Percentiles rank a stretch among this genome's conserved stretches.
Evolutionary conservation across 306 rosid species (phyloP).

Genomic region (Inga oerstediana): DNA sequence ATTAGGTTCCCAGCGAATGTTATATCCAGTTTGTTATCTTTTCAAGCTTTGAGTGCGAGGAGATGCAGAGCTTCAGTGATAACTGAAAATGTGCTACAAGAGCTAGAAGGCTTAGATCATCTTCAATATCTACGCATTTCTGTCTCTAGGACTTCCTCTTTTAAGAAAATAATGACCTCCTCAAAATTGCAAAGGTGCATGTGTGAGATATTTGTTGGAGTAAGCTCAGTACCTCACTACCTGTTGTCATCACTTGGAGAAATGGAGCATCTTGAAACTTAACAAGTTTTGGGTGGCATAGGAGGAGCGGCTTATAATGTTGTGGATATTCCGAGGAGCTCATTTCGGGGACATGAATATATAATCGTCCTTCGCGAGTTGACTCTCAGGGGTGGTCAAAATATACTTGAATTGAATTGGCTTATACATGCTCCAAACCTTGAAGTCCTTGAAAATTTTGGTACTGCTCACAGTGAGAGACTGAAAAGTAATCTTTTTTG

Average conservation of each 20-base stretch:
- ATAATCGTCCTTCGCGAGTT: not conserved
- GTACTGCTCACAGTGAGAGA: not conserved
- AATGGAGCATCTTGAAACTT: too few species aligned
- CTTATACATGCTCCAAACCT: slow-evolving; percentile 4
- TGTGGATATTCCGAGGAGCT: not conserved
- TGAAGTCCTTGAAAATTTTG: not conserved
- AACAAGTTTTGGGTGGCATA: too few species aligned
- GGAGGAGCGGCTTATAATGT: too few species aligned
- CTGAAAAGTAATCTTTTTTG: not conserved
- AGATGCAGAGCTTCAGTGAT: too few species aligned
- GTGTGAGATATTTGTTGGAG: too few species aligned
- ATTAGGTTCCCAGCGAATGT: not conserved
- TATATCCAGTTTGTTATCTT: too few species aligned
- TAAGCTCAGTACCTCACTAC: too few species aligned
- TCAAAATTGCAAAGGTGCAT: too few species aligned
- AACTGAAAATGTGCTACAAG: not conserved
- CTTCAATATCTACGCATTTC: not conserved
- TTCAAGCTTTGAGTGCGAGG: too few species aligned
- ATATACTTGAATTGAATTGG: not conserved
- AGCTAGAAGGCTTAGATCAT: not conserved
- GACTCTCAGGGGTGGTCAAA: not conserved
- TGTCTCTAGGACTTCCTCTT: too few species aligned
- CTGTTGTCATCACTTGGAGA: too few species aligned
- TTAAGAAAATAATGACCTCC: too few species aligned
- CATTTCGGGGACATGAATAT: not conserved